Conservation (phyloP, 306 rosid genomes). For the Rubus parviflorus region DNA sequence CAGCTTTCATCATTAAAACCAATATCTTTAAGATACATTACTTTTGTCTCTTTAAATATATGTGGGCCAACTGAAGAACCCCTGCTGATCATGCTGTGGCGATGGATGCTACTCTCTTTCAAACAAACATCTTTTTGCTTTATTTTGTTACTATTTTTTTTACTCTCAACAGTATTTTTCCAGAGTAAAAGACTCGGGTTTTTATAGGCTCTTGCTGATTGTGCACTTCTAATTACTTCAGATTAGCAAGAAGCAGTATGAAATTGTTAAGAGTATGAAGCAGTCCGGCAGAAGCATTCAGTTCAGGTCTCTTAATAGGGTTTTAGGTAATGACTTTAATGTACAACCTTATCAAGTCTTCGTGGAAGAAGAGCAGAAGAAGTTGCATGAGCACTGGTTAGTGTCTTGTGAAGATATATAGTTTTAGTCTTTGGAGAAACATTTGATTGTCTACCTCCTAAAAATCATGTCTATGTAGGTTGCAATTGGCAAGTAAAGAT, state of each 20-base stretch:
- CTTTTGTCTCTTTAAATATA: not conserved
- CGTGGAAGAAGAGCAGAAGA: constrained; percentile 84
- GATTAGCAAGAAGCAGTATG: constrained; percentile 90
- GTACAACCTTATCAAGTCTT: constrained; percentile 84
- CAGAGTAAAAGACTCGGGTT: not conserved
- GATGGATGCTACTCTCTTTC: not conserved
- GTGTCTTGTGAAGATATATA: constrained; percentile 34
- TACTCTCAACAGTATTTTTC: not conserved
- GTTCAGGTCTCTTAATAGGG: constrained; percentile 74
- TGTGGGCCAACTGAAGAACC: not conserved
- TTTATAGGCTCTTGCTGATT: constrained; percentile 26
- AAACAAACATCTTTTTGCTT: not conserved
- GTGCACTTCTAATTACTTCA: constrained; percentile 42
- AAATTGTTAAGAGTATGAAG: constrained; percentile 89
- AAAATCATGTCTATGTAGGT: constrained; percentile 52
- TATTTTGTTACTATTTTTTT: not conserved
- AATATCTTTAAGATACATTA: not conserved
- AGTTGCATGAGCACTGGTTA: constrained; percentile 87
- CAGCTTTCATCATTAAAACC: not conserved
- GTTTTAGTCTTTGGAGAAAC: constrained; percentile 6
- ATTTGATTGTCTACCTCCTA: constrained; percentile 13
- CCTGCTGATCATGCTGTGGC: not conserved
- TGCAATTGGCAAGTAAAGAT: constrained; percentile 65
- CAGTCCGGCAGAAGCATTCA: constrained; percentile 76
- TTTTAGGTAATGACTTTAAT: constrained; percentile 70